A percentile compares a stretch with the other conserved stretches of the same genome.
Evolutionary conservation across 176 grass and related monocot genomes (phyloP).

Genomic region (Cymbopogon citratus): DNA sequence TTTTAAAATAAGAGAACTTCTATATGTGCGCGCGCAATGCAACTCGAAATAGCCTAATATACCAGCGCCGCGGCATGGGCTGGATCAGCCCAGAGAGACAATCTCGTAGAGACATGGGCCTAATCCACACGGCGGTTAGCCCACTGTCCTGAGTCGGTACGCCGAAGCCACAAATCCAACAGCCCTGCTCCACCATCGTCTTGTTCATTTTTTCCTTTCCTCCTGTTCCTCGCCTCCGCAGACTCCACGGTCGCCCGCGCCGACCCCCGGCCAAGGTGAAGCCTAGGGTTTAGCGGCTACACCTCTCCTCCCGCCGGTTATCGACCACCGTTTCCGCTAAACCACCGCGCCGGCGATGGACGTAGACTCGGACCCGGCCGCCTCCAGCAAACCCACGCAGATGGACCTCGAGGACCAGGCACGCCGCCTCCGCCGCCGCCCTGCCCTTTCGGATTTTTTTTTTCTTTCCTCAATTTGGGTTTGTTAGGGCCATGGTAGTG

Average conservation of each 20-base stretch:
- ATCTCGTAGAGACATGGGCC: not conserved
- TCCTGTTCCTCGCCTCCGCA: not conserved
- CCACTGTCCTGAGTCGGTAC: not conserved
- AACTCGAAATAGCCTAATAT: no score
- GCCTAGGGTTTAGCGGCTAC: slow-evolving; percentile 28
- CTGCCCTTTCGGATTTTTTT: not conserved
- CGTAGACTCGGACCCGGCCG: slow-evolving; percentile 16
- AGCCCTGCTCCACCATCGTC: not conserved
- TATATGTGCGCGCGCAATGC: no score
- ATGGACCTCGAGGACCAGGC: slow-evolving; percentile 50
- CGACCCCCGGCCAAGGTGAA: not conserved
- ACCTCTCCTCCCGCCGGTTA: not conserved
- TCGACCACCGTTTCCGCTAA: not conserved
- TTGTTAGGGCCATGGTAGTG: not conserved
- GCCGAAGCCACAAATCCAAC: not conserved
- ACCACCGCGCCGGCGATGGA: slow-evolving; percentile 11
- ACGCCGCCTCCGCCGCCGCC: slow-evolving; percentile 2
- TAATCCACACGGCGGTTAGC: not conserved
- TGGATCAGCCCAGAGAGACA: not conserved
- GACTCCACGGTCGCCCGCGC: not conserved
- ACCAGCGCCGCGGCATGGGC: not conserved
- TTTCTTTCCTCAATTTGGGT: not conserved
- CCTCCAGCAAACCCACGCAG: slow-evolving; percentile 25
- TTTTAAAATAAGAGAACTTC: no score
- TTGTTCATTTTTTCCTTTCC: not conserved